Percentiles rank a stretch among this genome's conserved stretches.
These are phyloP conservation scores for Helenozyma baotianmanensis DNA, from an alignment of 805 yeast species.

Conservation along the genomic window DNA sequence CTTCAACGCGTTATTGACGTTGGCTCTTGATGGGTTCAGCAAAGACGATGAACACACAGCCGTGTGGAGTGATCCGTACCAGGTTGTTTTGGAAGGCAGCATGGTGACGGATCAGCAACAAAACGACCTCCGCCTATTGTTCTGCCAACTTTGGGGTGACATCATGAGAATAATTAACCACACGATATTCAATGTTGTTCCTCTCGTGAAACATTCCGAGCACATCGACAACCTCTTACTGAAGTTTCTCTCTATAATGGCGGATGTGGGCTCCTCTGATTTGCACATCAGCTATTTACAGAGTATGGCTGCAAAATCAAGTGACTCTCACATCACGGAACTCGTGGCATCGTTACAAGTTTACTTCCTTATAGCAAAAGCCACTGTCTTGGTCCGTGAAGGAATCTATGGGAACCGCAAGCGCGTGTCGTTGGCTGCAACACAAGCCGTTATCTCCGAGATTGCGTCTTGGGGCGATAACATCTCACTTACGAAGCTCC, in stretches of 20 bases:
- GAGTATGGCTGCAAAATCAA: conserved; percentile 13
- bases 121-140: conserved; percentile 23
- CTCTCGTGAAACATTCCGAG: conserved; percentile 20
- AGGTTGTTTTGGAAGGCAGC: conserved; percentile 15
- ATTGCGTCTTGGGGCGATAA: conserved; percentile 25
- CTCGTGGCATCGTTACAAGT: conserved; percentile 19
- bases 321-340: conserved; percentile 11
- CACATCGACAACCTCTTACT: conserved; percentile 16
- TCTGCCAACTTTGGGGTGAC: conserved; percentile 33
- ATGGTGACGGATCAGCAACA: conserved; percentile 15
- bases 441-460: conserved; percentile 20
- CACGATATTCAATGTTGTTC: conserved; percentile 21
- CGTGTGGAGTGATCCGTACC: conserved; percentile 34
- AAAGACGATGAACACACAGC: conserved; percentile 14
- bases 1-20: conserved; percentile 18
- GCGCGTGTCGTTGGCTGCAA: conserved; percentile 16
- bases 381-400: conserved; percentile 12
- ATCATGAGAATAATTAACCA: conserved; percentile 29
- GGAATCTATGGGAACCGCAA: conserved; percentile 8
- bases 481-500: conserved; percentile 11
- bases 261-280: conserved; percentile 18
- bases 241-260: conserved; percentile 17
- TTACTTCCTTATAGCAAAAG: conserved; percentile 27
- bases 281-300: conserved; percentile 22
- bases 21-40: conserved; percentile 16